These are phyloP conservation scores for Yamadazyma takamatsuzukensis DNA, from an alignment of 805 yeast species.

Conservation along the genomic window DNA sequence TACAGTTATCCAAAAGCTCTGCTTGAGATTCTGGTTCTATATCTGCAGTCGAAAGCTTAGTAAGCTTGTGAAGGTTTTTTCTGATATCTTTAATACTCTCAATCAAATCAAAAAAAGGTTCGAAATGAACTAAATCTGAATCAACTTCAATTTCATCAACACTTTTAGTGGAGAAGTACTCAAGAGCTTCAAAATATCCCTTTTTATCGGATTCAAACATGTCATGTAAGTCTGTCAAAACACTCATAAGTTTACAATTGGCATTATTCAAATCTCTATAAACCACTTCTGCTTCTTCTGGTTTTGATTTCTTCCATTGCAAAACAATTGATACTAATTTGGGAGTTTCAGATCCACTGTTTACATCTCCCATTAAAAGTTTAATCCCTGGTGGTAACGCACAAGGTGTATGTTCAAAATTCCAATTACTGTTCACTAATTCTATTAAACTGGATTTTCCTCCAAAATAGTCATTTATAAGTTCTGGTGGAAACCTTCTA, in stretches of 20 bases:
- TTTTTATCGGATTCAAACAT: slow-evolving; percentile 26
- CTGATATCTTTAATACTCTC: slow-evolving; percentile 52
- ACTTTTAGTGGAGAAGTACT: slow-evolving; percentile 10
- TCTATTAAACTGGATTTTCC: slow-evolving; percentile 19
- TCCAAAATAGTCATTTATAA: slow-evolving; percentile 36
- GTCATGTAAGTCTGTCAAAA: slow-evolving; percentile 40
- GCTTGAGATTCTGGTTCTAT: slow-evolving; percentile 86
- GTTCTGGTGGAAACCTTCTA: slow-evolving; percentile 62
- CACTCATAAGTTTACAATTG: slow-evolving; percentile 53
- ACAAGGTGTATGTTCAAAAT: slow-evolving; percentile 50
- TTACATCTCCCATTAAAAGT: slow-evolving; percentile 88
- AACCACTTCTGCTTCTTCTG: slow-evolving; percentile 46
- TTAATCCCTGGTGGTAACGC: slow-evolving; percentile 65
- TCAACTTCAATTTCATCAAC: background rate
- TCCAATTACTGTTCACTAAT: slow-evolving; percentile 57
- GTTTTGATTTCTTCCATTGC: slow-evolving; percentile 58
- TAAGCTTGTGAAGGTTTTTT: slow-evolving; percentile 52
- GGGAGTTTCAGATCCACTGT: slow-evolving; percentile 93
- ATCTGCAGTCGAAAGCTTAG: slow-evolving; percentile 71
- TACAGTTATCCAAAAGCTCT: slow-evolving; percentile 50
- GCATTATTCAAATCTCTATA: slow-evolving; percentile 56
- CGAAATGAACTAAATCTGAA: background rate
- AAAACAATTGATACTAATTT: slow-evolving; percentile 75
- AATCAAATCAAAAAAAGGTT: slow-evolving; percentile 28
- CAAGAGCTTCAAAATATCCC: slow-evolving; percentile 27